Percentiles rank a stretch among this genome's conserved stretches.
Evolutionary conservation across 1,284 basidiomycete genomes (phyloP).

Genomic region (Cryptococcus sp.): DNA sequence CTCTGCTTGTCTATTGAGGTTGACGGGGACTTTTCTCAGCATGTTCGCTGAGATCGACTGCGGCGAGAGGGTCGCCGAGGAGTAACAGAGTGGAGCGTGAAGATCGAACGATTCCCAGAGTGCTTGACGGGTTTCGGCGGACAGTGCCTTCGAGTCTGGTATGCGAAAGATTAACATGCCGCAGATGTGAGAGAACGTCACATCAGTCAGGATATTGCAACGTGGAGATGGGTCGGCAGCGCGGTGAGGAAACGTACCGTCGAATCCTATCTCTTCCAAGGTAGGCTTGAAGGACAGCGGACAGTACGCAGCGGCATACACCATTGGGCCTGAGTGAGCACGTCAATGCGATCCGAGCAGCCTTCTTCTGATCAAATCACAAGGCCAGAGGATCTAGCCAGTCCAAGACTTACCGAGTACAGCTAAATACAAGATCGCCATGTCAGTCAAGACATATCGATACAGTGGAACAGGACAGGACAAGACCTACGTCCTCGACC

Average conservation of each 20-base stretch:
- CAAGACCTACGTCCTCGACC: conserved; percentile 71
- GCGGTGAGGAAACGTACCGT: conserved; percentile 56
- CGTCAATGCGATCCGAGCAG: neutral
- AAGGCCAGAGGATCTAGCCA: neutral
- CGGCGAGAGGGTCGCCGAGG: conserved; percentile 63
- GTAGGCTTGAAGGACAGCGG: conserved; percentile 73
- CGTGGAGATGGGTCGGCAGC: neutral
- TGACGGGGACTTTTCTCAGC: conserved; percentile 78
- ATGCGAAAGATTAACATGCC: neutral
- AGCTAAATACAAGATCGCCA: conserved; percentile 44
- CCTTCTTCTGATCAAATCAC: neutral
- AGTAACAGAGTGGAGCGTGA: conserved; percentile 39
- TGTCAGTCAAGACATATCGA: conserved; percentile 8
- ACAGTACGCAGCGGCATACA: conserved; percentile 94
- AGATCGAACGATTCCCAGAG: conserved; percentile 44
- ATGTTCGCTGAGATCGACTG: conserved; percentile 90
- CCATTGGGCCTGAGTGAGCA: conserved; percentile 66
- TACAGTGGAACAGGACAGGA: neutral
- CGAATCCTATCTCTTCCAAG: conserved; percentile 82
- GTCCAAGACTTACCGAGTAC: conserved; percentile 65
- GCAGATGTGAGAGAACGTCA: conserved; percentile 4
- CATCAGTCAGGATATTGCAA: neutral
- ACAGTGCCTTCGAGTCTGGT: conserved; percentile 82
- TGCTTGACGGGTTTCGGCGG: conserved; percentile 66
- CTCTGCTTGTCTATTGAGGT: conserved; percentile 90